These are phyloP conservation scores for Penicillium brevicompactum DNA, from an alignment of 2,329 filamentous ascomycete species.

Conservation along the genomic window DNA sequence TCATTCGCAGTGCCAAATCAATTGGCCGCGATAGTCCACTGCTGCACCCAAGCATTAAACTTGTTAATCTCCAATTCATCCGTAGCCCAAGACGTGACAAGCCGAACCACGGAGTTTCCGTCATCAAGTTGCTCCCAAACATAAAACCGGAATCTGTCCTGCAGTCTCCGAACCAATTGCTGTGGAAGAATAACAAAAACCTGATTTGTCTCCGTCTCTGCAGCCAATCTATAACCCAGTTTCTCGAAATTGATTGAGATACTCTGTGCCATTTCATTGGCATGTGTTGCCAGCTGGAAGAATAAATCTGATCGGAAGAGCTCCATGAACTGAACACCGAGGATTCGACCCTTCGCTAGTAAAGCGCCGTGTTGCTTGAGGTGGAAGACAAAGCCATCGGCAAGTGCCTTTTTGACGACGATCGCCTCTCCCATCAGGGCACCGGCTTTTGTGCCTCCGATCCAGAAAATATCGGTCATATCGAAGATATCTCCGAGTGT, in stretches of 20 bases:
- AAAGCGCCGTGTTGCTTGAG: constrained; percentile 56
- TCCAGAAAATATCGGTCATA: constrained; percentile 57
- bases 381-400: constrained; percentile 54
- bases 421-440: constrained; percentile 55
- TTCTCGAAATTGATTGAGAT: constrained; percentile 48
- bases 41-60: constrained; percentile 32
- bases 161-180: constrained; percentile 41
- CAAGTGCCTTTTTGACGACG: constrained; percentile 49
- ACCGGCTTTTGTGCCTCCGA: constrained; percentile 57
- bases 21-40: constrained; percentile 26
- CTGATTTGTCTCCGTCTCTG: constrained; percentile 55
- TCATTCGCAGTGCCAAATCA: not conserved
- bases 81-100: constrained; percentile 57
- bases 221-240: constrained; percentile 47
- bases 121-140: constrained; percentile 50
- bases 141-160: constrained; percentile 51
- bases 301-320: constrained; percentile 51
- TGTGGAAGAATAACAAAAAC: constrained; percentile 52
- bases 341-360: constrained; percentile 53
- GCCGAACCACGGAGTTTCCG: constrained; percentile 45
- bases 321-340: constrained; percentile 55
- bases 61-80: constrained; percentile 45
- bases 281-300: constrained; percentile 50
- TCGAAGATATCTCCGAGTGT: constrained; percentile 49
- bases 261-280: constrained; percentile 48